Evolutionary conservation across 1,139 yeast genomes (phyloP), one percentile per base, ranked within the genome.

Genomic region (Yamadazyma taylorii): DNA sequence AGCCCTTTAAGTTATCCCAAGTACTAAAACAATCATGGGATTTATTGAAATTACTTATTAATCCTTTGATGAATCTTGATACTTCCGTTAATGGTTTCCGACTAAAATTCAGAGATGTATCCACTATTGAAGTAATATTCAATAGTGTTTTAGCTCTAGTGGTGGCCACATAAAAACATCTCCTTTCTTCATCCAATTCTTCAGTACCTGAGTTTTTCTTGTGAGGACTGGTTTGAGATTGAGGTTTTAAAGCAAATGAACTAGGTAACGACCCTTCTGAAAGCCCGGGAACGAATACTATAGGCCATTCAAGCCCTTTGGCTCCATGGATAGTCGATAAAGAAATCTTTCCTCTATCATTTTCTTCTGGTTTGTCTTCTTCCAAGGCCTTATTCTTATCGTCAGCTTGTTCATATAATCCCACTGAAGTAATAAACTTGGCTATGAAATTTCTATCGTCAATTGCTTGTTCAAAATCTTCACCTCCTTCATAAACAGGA

Each of bases 221-320:
- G 5, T 27, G 14, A 16, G 30, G 15, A 14, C n/a, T 25, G 17
- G 12, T 14, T 17, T 10, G 21, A 11, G 21, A 7, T 11, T 9
- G 14, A 11, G 10, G 10, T 8, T 27, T 61, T 12, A 50, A 47
- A 17, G 70, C 73, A 55, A 66, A 67, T 24, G 56, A 55, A 30
- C 71, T 76, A 17, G 88, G 89, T n/a, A 81, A 60, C 6, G 70
- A 53, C 1, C 80, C 79, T 34, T 83, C 86, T 12, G 77, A 67
- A 19, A 85, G 61, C 0, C 85, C 82, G 0, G 95, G 90, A 10
- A 88, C 75, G 53, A 88, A 86, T 0, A 92, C 97, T 5, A 85
- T 77, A 0, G 95, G 92, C 97, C 97, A 92, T 58, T 92, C 97
- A 4, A 89, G 66, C 1, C 97, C 97, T 55, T 92, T 92, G 2